A percentile compares a stretch with the other conserved stretches of the same genome.
Conservation (phyloP, 2,329 filamentous ascomycete species). For the Penicillium sp. region DNA sequence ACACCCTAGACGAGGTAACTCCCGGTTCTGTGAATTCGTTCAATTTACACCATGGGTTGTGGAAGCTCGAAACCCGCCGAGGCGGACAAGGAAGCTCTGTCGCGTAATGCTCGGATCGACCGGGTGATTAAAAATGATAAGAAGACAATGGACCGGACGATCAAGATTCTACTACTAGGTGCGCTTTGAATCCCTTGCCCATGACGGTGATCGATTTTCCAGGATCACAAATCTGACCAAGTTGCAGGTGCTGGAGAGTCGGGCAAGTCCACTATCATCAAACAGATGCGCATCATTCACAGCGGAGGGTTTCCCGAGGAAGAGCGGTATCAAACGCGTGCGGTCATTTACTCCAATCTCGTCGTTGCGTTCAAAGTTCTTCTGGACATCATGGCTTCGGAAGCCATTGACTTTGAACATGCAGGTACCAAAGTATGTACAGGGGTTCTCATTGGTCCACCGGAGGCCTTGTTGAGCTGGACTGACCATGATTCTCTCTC, state of each 20-base stretch:
- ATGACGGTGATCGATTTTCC: too few relatives aligned
- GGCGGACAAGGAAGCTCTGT: constrained; percentile 38
- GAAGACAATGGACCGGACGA: constrained; percentile 76
- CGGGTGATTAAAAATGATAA: constrained; percentile 78
- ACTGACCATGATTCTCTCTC: neutral
- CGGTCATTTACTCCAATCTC: constrained; percentile 92
- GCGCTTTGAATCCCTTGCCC: constrained; percentile 29
- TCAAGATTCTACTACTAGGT: constrained; percentile 93
- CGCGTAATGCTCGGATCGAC: constrained; percentile 65
- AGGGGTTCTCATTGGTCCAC: neutral
- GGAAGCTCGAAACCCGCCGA: constrained; percentile 38
- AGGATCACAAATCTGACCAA: constrained; percentile 21
- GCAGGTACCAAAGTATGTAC: constrained; percentile 66
- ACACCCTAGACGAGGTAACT: too few relatives aligned
- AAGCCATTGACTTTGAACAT: constrained; percentile 71
- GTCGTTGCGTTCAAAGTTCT: constrained; percentile 88
- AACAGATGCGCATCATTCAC: constrained; percentile 99
- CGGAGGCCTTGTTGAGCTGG: constrained; percentile 3
- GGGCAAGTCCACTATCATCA: constrained; percentile 92
- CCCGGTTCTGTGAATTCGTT: constrained; percentile 1
- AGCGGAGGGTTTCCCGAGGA: constrained; percentile 82
- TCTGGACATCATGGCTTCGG: constrained; percentile 82
- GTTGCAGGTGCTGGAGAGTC: constrained; percentile 83
- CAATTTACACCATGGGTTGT: constrained; percentile 39
- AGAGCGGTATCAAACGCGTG: constrained; percentile 89